These are phyloP conservation scores for Luffa acutangula DNA, from an alignment of 306 rosid genomes.

Conservation along the genomic window DNA sequence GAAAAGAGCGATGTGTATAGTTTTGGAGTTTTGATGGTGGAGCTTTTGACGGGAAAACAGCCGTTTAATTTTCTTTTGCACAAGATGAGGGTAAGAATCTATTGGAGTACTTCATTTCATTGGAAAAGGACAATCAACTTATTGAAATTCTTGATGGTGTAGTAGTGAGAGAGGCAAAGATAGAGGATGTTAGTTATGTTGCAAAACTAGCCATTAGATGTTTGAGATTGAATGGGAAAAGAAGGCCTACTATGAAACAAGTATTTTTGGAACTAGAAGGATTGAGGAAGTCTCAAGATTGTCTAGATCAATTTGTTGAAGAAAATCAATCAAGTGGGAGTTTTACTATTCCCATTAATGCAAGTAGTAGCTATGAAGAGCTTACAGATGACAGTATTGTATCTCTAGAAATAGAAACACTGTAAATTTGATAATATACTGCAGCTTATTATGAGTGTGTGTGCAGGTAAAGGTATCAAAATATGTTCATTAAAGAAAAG, in stretches of 20 bases:
- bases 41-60: neutral
- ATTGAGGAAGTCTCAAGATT: neutral
- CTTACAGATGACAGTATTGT: neutral
- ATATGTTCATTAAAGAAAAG: too few species aligned
- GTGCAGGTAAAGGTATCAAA: too few species aligned
- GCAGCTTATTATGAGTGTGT: neutral
- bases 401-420: neutral
- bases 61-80: constrained; percentile 7
- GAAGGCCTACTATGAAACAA: constrained; percentile 38
- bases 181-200: constrained; percentile 16
- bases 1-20: neutral
- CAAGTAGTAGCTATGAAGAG: neutral
- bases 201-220: constrained; percentile 33
- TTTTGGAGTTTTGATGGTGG: neutral
- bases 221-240: constrained; percentile 34
- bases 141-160: neutral
- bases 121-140: neutral
- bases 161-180: neutral
- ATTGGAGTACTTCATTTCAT: neutral
- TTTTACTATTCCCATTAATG: neutral
- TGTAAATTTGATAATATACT: neutral
- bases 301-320: neutral
- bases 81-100: neutral
- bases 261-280: constrained; percentile 31
- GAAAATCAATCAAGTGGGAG: neutral